A percentile compares a stretch with the other conserved stretches of the same genome.
Evolutionary conservation across 768 basidiomycete genomes (phyloP).

Genomic region (Daedalea quercina): DNA sequence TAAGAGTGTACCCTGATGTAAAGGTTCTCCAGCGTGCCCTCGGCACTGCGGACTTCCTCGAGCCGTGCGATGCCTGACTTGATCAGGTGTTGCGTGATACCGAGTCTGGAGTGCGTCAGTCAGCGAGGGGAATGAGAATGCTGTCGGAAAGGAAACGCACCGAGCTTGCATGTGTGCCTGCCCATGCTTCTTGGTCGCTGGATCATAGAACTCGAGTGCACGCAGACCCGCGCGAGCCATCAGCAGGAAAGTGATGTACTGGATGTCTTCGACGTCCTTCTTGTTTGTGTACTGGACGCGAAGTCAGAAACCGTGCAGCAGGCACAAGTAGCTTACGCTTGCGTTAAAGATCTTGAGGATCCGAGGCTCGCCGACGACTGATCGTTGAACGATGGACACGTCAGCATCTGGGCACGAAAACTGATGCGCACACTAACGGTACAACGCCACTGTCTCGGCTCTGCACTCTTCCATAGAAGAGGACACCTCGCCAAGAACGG

Average conservation of each 20-base stretch:
- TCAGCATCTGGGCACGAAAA: neutral
- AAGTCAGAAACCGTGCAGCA: neutral
- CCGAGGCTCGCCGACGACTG: slow-evolving; percentile 67
- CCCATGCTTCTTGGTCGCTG: slow-evolving; percentile 73
- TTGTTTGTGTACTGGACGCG: slow-evolving; percentile 51
- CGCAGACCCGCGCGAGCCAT: slow-evolving; percentile 84
- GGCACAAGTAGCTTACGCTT: slow-evolving; percentile 16
- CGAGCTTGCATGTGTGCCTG: slow-evolving; percentile 91
- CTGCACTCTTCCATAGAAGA: slow-evolving; percentile 92
- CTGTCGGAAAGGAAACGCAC: slow-evolving; percentile 29
- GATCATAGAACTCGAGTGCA: slow-evolving; percentile 80
- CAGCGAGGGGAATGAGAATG: neutral
- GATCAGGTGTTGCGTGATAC: slow-evolving; percentile 78
- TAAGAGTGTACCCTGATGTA: slow-evolving; percentile 54
- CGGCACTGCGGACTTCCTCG: slow-evolving; percentile 54
- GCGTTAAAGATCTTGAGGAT: slow-evolving; percentile 81
- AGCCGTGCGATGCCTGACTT: slow-evolving; percentile 61
- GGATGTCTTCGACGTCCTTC: slow-evolving; percentile 69
- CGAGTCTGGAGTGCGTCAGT: slow-evolving; percentile 43
- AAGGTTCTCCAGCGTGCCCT: slow-evolving; percentile 58
- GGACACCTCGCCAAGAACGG: slow-evolving; percentile 80
- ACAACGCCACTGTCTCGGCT: slow-evolving; percentile 84
- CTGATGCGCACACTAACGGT: slow-evolving; percentile 39
- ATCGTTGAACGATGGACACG: neutral
- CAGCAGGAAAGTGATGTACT: slow-evolving; percentile 72